phyloP scores from a whole-genome alignment of 1,284 basidiomycete species.

The Ceratobasidium sp. region DNA sequence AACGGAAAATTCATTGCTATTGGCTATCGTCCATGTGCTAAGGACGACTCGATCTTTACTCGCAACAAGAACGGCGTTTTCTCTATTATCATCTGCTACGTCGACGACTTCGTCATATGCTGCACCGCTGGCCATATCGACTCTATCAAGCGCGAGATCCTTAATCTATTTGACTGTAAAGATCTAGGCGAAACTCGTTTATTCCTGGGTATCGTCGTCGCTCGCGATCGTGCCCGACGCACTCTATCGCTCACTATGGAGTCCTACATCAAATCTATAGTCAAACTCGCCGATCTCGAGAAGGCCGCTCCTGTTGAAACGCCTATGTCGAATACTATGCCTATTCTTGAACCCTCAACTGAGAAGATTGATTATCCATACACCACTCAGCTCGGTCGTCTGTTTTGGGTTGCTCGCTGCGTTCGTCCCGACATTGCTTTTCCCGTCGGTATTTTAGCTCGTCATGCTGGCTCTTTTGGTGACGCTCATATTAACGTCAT shows the following conservation, averaged over 20 bases:
- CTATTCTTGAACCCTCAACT: background rate
- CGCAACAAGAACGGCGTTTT: background rate
- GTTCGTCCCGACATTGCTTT: conserved; percentile 21
- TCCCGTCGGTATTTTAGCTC: background rate
- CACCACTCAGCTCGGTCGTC: conserved; percentile 3
- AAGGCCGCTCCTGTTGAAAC: background rate
- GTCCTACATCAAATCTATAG: conserved; percentile 37
- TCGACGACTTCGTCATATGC: conserved; percentile 29
- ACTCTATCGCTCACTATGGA: conserved; percentile 35
- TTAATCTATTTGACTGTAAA: conserved; percentile 31
- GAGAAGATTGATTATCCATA: background rate
- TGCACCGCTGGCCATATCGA: conserved; percentile 6
- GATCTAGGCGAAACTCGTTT: conserved; percentile 39
- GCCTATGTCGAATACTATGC: conserved; percentile 15
- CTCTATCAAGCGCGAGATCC: conserved; percentile 7
- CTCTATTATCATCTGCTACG: background rate
- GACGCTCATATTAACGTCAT: background rate
- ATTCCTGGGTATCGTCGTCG: conserved; percentile 40
- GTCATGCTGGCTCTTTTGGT: background rate
- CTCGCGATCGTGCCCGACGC: background rate
- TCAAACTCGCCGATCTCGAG: conserved; percentile 30
- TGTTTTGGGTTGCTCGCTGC: conserved; percentile 16
- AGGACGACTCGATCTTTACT: conserved; percentile 1
- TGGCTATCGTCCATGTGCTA: background rate
- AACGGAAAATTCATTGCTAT: conserved; percentile 11